phyloP scores from a whole-genome alignment of 352 stramenopile species.

The Blastocystis sp. region DNA sequence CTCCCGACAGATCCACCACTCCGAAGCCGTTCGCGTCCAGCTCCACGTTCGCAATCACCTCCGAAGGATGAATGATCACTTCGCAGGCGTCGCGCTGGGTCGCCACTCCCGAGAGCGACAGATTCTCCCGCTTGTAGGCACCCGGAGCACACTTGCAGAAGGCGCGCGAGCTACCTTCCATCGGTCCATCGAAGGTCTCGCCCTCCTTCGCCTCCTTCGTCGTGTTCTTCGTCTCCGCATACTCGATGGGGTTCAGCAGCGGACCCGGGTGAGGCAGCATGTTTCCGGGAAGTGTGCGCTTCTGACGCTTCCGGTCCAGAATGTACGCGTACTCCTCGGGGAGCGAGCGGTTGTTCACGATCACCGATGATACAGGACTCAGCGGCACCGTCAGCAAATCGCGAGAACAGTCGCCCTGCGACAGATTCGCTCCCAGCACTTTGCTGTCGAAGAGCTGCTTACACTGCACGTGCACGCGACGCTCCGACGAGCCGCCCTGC shows the following conservation, averaged over 20 bases:
- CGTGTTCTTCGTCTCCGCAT: constrained; percentile 62
- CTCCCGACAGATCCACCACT: not conserved
- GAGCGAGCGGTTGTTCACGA: constrained; percentile 56
- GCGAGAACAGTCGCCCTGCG: not conserved
- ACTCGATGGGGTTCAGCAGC: constrained; percentile 64
- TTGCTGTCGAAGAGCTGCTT: not conserved
- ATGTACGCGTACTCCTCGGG: constrained; percentile 70
- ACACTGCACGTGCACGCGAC: not conserved
- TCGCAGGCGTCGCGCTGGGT: not conserved
- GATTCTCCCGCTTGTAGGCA: too few species aligned
- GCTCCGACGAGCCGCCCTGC: not conserved
- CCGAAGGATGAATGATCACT: not conserved
- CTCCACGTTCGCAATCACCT: not conserved
- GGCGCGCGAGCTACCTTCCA: too few species aligned
- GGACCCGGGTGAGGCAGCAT: constrained; percentile 64
- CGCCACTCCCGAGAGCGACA: too few species aligned
- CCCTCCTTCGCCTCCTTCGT: constrained; percentile 58
- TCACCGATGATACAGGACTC: not conserved
- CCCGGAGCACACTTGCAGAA: too few species aligned
- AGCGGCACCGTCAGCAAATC: not conserved
- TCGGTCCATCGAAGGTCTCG: constrained; percentile 55
- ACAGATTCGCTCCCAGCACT: not conserved
- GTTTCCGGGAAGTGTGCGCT: constrained; percentile 59
- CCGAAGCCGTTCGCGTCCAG: not conserved
- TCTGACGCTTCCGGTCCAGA: constrained; percentile 61